phyloP scores from a whole-genome alignment of 202 grass and related monocot genomes.

The Bolboschoenoplectus hybrid region DNA sequence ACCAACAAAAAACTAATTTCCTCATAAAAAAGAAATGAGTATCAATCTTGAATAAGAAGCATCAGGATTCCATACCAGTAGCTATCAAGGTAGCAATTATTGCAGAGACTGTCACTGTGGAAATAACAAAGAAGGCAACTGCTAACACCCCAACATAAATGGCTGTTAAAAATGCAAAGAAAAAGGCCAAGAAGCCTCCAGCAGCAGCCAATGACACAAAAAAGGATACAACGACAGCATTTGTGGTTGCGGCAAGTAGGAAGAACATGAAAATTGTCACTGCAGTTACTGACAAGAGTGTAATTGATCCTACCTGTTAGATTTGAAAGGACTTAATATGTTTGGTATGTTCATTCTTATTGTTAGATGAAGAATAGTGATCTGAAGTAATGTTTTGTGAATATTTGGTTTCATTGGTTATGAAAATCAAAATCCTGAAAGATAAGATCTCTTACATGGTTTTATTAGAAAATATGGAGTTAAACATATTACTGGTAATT shows the following conservation, averaged over 20 bases:
- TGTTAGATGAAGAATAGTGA: neutral
- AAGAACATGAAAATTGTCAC: slow-evolving; percentile 78
- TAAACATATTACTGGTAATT: neutral
- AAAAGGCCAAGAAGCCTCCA: slow-evolving; percentile 83
- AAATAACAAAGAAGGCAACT: slow-evolving; percentile 66
- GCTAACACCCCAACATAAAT: slow-evolving; percentile 74
- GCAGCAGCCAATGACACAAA: slow-evolving; percentile 81
- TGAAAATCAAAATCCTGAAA: neutral
- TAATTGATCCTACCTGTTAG: slow-evolving; percentile 72
- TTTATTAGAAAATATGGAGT: neutral
- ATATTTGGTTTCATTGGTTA: neutral
- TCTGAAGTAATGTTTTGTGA: neutral
- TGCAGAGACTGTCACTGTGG: slow-evolving; percentile 57
- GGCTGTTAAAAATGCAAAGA: slow-evolving; percentile 72
- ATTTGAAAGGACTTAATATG: neutral
- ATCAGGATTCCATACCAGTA: slow-evolving; percentile 51
- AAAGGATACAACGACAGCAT: slow-evolving; percentile 68
- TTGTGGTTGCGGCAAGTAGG: slow-evolving; percentile 61
- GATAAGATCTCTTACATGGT: too few relatives aligned
- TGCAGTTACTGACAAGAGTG: slow-evolving; percentile 62
- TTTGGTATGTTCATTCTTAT: neutral
- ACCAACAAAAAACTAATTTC: neutral
- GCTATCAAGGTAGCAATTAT: slow-evolving; percentile 62
- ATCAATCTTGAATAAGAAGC: neutral
- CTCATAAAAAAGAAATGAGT: neutral